These are phyloP conservation scores for Cucumis melo DNA, from an alignment of 306 rosid species.

Conservation along the genomic window DNA sequence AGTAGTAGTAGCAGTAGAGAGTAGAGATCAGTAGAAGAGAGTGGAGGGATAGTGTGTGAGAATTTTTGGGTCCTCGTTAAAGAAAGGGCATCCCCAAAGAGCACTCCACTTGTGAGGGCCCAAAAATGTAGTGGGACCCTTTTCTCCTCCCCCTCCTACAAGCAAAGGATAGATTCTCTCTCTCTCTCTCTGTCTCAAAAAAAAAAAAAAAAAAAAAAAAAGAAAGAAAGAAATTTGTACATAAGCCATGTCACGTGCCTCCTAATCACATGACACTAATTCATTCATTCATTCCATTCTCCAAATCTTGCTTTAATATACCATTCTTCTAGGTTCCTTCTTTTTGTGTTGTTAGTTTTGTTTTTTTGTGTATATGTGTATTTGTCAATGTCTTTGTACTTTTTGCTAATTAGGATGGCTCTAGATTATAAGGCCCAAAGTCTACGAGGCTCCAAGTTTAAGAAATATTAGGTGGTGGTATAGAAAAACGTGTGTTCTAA, in stretches of 20 bases:
- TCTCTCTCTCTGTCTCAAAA: too few relatives aligned
- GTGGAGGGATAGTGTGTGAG: slow-evolving; percentile 11
- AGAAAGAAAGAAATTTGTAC: too few relatives aligned
- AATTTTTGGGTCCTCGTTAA: slow-evolving; percentile 95
- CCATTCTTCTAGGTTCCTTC: background rate
- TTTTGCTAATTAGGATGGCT: too few relatives aligned
- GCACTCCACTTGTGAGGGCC: slow-evolving; percentile 47
- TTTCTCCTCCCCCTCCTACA: slow-evolving; percentile 55
- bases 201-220: too few relatives aligned
- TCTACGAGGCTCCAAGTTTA: too few relatives aligned
- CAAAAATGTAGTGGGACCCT: slow-evolving; percentile 29
- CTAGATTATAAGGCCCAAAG: too few relatives aligned
- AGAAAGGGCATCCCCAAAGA: slow-evolving; percentile 66
- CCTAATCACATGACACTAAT: background rate
- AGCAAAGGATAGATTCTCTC: slow-evolving; percentile 79
- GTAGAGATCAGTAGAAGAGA: background rate
- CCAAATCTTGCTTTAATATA: background rate
- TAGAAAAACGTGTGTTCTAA: too few relatives aligned
- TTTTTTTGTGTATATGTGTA: background rate
- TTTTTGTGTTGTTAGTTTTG: slow-evolving; percentile 9
- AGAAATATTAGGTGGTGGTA: too few relatives aligned
- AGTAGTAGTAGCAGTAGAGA: background rate
- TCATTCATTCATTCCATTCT: background rate
- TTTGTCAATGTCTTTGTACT: background rate
- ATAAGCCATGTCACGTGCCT: slow-evolving; percentile 18